These are phyloP conservation scores for Stephania yunnanensis DNA, from an alignment of 164 flowering plant species.

Conservation along the genomic window DNA sequence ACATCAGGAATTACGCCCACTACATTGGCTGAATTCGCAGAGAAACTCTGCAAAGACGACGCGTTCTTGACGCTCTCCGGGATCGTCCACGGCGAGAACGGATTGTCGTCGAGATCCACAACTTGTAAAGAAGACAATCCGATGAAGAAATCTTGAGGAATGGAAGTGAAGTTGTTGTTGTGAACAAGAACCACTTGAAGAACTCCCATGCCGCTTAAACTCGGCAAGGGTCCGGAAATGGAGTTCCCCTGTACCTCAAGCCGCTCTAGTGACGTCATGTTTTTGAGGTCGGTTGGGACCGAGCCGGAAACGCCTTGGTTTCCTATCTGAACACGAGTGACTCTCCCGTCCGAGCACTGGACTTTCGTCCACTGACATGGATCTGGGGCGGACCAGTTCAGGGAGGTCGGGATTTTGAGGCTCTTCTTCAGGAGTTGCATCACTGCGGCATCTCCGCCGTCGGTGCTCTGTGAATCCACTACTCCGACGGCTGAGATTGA, in stretches of 20 bases:
- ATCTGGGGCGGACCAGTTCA: slow-evolving; percentile 62
- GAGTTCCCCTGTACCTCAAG: slow-evolving; percentile 66
- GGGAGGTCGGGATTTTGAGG: slow-evolving; percentile 27
- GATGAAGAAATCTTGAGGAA: slow-evolving; percentile 66
- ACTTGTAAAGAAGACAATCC: slow-evolving; percentile 51
- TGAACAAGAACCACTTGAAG: slow-evolving; percentile 54
- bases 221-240: slow-evolving; percentile 68
- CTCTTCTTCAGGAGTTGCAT: slow-evolving; percentile 47
- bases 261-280: slow-evolving; percentile 42
- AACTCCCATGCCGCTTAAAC: slow-evolving; percentile 49
- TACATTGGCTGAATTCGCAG: slow-evolving; percentile 72
- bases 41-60: slow-evolving; percentile 63
- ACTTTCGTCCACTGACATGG: slow-evolving; percentile 74
- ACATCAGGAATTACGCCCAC: slow-evolving; percentile 59
- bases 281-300: slow-evolving; percentile 47
- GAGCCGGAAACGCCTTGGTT: slow-evolving; percentile 43
- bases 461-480: not conserved
- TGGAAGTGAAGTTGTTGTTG: slow-evolving; percentile 46
- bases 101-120: slow-evolving; percentile 55
- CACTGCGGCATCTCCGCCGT: slow-evolving; percentile 32
- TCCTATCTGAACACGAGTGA: slow-evolving; percentile 72
- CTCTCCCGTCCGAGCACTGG: slow-evolving; percentile 39
- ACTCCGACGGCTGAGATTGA: not conserved
- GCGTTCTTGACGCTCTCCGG: slow-evolving; percentile 51
- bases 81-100: slow-evolving; percentile 60